These are phyloP conservation scores for Trichosanthes truncata DNA, from an alignment of 306 rosid species.

Conservation along the genomic window DNA sequence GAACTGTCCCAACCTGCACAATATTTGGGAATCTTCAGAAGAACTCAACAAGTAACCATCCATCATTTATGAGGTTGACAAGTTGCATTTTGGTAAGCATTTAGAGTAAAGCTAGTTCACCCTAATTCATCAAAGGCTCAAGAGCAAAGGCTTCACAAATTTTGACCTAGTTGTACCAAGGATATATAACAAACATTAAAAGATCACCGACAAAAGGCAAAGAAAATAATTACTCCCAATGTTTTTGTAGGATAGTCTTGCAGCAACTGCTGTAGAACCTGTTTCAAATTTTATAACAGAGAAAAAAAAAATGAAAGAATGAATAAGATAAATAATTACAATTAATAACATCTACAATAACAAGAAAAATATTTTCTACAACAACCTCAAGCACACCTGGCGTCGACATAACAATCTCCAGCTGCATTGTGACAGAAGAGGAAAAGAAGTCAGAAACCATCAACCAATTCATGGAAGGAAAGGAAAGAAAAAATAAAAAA, in stretches of 20 bases:
- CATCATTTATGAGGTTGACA: not conserved
- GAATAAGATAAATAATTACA: conserved; percentile 15
- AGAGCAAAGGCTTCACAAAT: not conserved
- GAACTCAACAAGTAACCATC: not conserved
- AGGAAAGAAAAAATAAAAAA: not conserved
- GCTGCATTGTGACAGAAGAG: conserved; percentile 30
- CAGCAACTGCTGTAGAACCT: conserved; percentile 69
- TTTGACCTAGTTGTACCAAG: not conserved
- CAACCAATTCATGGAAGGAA: not conserved
- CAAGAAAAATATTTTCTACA: conserved; percentile 12
- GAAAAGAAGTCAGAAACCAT: conserved; percentile 17
- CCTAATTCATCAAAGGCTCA: not conserved
- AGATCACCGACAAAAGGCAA: not conserved
- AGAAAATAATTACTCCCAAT: conserved; percentile 46
- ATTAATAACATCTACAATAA: conserved; percentile 3
- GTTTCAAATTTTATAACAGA: conserved; percentile 5
- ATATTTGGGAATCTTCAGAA: conserved; percentile 18
- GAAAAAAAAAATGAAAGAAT: conserved; percentile 3
- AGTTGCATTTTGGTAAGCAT: not conserved
- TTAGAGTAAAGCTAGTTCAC: not conserved
- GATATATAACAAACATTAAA: not conserved
- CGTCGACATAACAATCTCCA: conserved; percentile 81
- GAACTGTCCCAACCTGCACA: conserved; percentile 84
- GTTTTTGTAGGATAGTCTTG: conserved; percentile 53
- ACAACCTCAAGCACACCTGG: conserved; percentile 94